phyloP scores from a whole-genome alignment of 805 yeast species.

The Metschnikowia noctiluminum region DNA sequence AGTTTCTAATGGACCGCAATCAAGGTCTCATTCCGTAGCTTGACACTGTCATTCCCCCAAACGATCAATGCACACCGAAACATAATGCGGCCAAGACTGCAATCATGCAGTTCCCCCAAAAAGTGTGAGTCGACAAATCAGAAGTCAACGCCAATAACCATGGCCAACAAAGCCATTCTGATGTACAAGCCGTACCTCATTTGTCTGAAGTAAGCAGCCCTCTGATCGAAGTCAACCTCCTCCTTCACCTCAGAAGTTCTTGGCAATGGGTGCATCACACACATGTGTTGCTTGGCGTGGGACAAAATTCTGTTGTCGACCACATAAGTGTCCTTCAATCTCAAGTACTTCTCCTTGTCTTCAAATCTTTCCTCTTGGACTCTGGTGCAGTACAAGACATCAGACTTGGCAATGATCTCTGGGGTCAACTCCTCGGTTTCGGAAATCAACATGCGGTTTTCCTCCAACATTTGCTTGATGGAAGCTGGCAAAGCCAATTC shows the following conservation, averaged over 20 bases:
- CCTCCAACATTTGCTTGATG: conserved; percentile 61
- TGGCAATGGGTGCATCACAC: conserved; percentile 98
- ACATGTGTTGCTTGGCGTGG: conserved; percentile 96
- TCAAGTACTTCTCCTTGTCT: conserved; percentile 70
- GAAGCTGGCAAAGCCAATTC: conserved; percentile 81
- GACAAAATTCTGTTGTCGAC: conserved; percentile 89
- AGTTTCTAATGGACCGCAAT: conserved; percentile 4
- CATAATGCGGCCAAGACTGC: neutral
- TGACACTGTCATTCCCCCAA: conserved; percentile 18
- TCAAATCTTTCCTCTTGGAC: conserved; percentile 95
- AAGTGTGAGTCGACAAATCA: conserved; percentile 25
- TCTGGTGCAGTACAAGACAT: conserved; percentile 96
- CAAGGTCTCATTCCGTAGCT: neutral
- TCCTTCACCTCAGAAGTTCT: conserved; percentile 94
- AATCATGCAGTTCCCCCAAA: conserved; percentile 5
- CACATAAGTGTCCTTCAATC: conserved; percentile 85
- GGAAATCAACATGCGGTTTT: conserved; percentile 63
- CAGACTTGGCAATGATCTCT: conserved; percentile 83
- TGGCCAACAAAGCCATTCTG: conserved; percentile 97
- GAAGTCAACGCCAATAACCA: conserved; percentile 95
- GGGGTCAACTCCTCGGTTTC: conserved; percentile 79
- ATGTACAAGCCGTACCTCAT: conserved; percentile 98
- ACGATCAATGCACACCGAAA: conserved; percentile 4
- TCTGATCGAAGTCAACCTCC: conserved; percentile 98
- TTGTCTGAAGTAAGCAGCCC: conserved; percentile 99